A percentile compares a stretch with the other conserved stretches of the same genome.
Evolutionary conservation across 2,329 filamentous ascomycete genomes (phyloP).

Genomic region (Colletotrichum zoysiae): DNA sequence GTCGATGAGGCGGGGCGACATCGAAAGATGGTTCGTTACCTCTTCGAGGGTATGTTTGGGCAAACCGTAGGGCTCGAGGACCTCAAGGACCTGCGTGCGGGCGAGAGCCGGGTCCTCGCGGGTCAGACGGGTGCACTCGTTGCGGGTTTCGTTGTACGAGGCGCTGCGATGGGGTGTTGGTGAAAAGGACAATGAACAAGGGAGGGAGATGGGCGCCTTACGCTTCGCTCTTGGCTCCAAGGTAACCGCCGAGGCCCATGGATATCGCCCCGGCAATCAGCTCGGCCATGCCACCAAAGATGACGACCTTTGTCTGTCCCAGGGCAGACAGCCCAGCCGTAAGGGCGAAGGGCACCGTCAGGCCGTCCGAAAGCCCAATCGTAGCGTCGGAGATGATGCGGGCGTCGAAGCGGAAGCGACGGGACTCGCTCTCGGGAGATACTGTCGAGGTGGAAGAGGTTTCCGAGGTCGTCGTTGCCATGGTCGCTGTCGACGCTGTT

Average conservation of each 20-base stretch:
- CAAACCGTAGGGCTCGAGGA: slow-evolving; percentile 65
- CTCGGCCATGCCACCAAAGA: slow-evolving; percentile 81
- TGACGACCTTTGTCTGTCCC: slow-evolving; percentile 74
- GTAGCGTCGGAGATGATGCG: slow-evolving; percentile 44
- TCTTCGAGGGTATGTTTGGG: slow-evolving; percentile 46
- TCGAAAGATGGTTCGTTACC: slow-evolving; percentile 39
- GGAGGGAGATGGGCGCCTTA: slow-evolving; percentile 21
- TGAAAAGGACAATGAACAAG: slow-evolving; percentile 10
- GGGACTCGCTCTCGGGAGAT: slow-evolving; percentile 25
- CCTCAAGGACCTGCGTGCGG: slow-evolving; percentile 61
- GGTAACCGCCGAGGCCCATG: slow-evolving; percentile 82
- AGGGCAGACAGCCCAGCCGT: slow-evolving; percentile 78
- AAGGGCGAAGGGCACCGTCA: slow-evolving; percentile 84
- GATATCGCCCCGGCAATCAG: slow-evolving; percentile 81
- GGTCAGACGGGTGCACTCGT: slow-evolving; percentile 58
- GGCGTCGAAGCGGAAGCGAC: slow-evolving; percentile 42
- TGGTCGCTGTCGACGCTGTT: slow-evolving; percentile 25
- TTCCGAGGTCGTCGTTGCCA: slow-evolving; percentile 26
- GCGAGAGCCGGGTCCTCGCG: slow-evolving; percentile 56
- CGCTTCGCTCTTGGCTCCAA: slow-evolving; percentile 71
- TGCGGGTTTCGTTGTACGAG: slow-evolving; percentile 45
- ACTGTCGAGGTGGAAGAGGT: slow-evolving; percentile 23
- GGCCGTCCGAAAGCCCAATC: slow-evolving; percentile 81
- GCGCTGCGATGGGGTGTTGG: slow-evolving; percentile 29
- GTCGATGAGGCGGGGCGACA: slow-evolving; percentile 60